Conservation (phyloP, 2,329 filamentous ascomycete genomes). For the Penicillium sp. region DNA sequence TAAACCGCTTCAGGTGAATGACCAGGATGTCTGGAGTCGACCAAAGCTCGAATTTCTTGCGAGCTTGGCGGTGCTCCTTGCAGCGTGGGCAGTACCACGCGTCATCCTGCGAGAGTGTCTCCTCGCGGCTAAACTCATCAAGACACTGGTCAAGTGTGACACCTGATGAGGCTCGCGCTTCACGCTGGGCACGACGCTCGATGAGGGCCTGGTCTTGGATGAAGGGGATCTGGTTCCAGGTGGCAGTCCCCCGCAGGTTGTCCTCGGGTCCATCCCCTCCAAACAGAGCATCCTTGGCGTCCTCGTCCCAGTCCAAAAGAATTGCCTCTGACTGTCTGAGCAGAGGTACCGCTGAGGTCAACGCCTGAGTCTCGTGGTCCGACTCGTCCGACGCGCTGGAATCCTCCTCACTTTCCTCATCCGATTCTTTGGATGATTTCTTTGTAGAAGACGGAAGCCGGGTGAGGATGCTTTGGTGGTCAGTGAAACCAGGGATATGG, state of each 20-base stretch:
- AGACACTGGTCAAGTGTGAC: constrained; percentile 88
- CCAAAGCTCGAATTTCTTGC: constrained; percentile 97
- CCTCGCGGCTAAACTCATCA: constrained; percentile 90
- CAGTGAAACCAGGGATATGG: constrained; percentile 60
- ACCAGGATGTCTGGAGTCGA: constrained; percentile 93
- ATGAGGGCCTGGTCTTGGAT: constrained; percentile 65
- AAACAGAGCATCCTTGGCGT: constrained; percentile 73
- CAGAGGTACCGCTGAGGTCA: constrained; percentile 53
- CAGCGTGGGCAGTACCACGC: constrained; percentile 97
- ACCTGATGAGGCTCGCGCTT: constrained; percentile 54
- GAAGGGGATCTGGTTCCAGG: constrained; percentile 56
- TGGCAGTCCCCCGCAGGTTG: constrained; percentile 61
- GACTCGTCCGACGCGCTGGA: constrained; percentile 35
- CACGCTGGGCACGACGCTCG: constrained; percentile 52
- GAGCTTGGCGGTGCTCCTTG: constrained; percentile 88
- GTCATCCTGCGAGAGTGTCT: constrained; percentile 91
- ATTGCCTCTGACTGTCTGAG: constrained; percentile 81
- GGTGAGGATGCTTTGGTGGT: constrained; percentile 54
- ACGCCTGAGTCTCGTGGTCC: constrained; percentile 10
- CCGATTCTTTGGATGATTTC: constrained; percentile 4
- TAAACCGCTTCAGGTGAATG: constrained; percentile 93
- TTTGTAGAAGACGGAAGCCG: constrained; percentile 5
- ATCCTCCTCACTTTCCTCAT: constrained; percentile 28
- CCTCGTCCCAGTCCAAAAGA: constrained; percentile 78
- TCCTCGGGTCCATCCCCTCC: constrained; percentile 42